phyloP scores from a whole-genome alignment of 345 rosid species.

The Gossypium herbaceum region DNA sequence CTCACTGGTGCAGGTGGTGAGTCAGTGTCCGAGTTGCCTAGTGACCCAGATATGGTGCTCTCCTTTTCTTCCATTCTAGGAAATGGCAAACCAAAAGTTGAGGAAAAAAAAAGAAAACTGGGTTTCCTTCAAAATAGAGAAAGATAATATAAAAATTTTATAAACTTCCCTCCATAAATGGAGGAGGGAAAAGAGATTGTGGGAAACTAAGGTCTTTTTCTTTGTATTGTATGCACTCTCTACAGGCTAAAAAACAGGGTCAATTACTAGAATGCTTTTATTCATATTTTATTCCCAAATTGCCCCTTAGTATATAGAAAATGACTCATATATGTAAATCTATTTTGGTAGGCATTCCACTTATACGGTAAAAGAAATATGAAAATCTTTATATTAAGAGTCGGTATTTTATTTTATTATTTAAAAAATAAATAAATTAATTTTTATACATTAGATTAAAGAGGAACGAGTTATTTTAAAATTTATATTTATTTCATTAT shows the following conservation, averaged over 20 bases:
- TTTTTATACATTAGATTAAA: too few species aligned
- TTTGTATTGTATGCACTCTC: not conserved
- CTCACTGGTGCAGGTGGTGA: conserved; percentile 39
- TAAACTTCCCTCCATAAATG: conserved; percentile 27
- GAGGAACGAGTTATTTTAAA: too few species aligned
- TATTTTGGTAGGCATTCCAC: not conserved
- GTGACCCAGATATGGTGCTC: conserved; percentile 34
- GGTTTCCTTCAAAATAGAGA: conserved; percentile 18
- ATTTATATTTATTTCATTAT: too few species aligned
- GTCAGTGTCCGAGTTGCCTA: conserved; percentile 37
- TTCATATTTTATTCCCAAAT: not conserved
- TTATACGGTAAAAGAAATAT: too few species aligned
- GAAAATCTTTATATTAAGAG: too few species aligned
- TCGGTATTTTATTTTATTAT: fast-evolving
- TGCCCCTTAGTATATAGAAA: not conserved
- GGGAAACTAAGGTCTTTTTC: conserved; percentile 9
- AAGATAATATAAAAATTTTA: conserved; percentile 18
- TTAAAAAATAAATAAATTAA: too few species aligned
- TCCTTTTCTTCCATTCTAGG: conserved; percentile 41
- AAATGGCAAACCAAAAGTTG: not conserved
- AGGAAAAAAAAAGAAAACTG: not conserved
- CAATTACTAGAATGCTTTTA: not conserved
- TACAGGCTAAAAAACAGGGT: not conserved
- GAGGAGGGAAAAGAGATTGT: conserved; percentile 5
- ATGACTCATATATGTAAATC: not conserved